Conservation (phyloP, 257 asterid genomes). For the Solanum boliviense region DNA sequence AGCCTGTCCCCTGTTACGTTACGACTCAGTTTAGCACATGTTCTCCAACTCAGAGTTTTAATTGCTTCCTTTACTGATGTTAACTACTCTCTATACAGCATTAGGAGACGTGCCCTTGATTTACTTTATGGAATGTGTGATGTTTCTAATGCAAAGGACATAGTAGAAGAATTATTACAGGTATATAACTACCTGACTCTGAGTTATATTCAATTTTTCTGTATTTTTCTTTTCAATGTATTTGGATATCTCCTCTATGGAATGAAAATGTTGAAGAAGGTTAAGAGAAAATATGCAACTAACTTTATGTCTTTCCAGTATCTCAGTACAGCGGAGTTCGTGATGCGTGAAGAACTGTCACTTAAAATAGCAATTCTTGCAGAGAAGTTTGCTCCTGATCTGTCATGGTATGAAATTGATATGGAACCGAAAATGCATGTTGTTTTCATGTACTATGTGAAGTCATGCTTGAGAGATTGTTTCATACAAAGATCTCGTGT, state of each 20-base stretch:
- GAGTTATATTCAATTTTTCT: background rate
- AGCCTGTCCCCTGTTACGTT: background rate
- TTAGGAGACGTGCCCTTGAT: constrained; percentile 95
- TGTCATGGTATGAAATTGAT: constrained; percentile 62
- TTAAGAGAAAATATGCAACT: constrained; percentile 3
- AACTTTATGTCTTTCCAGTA: constrained; percentile 37
- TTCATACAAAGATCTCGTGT: background rate
- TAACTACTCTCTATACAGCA: constrained; percentile 36
- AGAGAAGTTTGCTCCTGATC: constrained; percentile 95
- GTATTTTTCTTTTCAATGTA: background rate
- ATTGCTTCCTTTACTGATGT: constrained; percentile 1
- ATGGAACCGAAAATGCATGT: background rate
- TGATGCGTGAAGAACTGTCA: constrained; percentile 56
- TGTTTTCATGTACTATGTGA: background rate
- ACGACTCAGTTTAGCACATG: background rate
- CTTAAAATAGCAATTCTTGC: constrained; percentile 93
- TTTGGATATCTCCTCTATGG: background rate
- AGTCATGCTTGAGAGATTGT: background rate
- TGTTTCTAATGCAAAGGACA: constrained; percentile 95
- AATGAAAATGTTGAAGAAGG: background rate
- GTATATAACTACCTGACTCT: constrained; percentile 19
- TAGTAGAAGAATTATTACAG: constrained; percentile 94
- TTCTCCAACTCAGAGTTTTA: background rate
- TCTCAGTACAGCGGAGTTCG: constrained; percentile 77
- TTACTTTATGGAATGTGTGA: constrained; percentile 97